Evolutionary conservation across 495 filamentous ascomycete species (phyloP).

Genomic region (Penicillium simplicissimum): DNA sequence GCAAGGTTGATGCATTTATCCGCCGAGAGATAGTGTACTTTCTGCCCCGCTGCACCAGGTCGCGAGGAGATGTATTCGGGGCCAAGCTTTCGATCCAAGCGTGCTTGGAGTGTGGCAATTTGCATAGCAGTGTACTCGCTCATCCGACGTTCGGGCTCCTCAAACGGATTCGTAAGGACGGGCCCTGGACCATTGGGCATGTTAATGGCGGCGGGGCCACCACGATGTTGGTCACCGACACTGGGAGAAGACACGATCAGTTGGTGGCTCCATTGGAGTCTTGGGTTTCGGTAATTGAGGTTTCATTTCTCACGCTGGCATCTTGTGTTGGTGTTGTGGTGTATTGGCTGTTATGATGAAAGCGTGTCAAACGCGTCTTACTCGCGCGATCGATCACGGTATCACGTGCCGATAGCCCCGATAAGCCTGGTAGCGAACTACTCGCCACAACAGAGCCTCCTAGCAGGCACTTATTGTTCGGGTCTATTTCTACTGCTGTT

Average conservation of each 20-base stretch:
- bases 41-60: slow-evolving; percentile 74
- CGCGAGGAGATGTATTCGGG: slow-evolving; percentile 92
- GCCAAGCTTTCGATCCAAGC: slow-evolving; percentile 90
- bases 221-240: slow-evolving; percentile 76
- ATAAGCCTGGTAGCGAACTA: slow-evolving; percentile 10
- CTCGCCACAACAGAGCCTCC: not conserved
- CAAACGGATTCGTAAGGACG: slow-evolving; percentile 69
- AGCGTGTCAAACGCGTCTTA: slow-evolving; percentile 31
- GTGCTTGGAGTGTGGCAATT: slow-evolving; percentile 82
- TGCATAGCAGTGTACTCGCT: slow-evolving; percentile 83
- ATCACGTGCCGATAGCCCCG: slow-evolving; percentile 43
- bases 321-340: slow-evolving; percentile 21
- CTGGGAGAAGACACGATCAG: slow-evolving; percentile 50
- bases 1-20: slow-evolving; percentile 95
- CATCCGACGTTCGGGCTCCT: slow-evolving; percentile 64
- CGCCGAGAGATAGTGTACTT: slow-evolving; percentile 86
- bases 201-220: slow-evolving; percentile 36
- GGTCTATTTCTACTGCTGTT: not conserved
- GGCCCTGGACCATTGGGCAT: slow-evolving; percentile 40
- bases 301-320: slow-evolving; percentile 47
- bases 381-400: slow-evolving; percentile 37
- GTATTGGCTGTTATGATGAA: slow-evolving; percentile 8
- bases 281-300: not conserved
- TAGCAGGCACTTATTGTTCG: not conserved
- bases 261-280: slow-evolving; percentile 8